These are phyloP conservation scores for Eucalyptus brandiana DNA, from an alignment of 345 rosid species.

Conservation along the genomic window DNA sequence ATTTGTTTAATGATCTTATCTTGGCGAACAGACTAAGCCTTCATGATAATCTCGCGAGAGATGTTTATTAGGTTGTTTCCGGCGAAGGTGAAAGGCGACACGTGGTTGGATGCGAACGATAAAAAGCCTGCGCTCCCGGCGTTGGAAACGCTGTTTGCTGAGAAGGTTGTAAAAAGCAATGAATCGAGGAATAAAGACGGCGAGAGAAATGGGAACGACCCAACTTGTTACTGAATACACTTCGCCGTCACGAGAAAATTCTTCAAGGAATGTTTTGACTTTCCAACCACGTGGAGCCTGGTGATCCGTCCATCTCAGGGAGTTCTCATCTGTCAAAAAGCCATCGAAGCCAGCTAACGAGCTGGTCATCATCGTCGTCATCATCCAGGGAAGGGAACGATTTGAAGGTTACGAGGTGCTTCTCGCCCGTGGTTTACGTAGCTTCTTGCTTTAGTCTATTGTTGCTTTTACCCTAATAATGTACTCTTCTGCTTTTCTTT, in stretches of 20 bases:
- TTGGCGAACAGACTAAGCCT: background rate
- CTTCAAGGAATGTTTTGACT: background rate
- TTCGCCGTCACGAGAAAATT: background rate
- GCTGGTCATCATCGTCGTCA: background rate
- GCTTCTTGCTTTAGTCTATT: background rate
- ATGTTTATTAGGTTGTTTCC: background rate
- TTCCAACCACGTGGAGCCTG: background rate
- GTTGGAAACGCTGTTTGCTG: background rate
- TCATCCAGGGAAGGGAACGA: background rate
- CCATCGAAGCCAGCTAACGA: background rate
- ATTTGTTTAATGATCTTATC: background rate
- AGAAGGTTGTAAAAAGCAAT: background rate
- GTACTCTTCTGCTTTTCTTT: background rate
- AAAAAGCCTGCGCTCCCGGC: background rate
- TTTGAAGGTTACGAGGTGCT: background rate
- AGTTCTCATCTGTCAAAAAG: background rate
- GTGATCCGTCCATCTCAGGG: background rate
- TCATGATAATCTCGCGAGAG: background rate
- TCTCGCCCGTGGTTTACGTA: background rate
- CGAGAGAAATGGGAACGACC: background rate
- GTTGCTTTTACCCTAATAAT: background rate
- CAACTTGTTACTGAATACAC: background rate
- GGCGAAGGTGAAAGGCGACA: background rate
- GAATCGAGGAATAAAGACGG: background rate
- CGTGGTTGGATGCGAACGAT: background rate